Percentiles rank a stretch among this genome's conserved stretches.
Evolutionary conservation across 2,329 filamentous ascomycete species (phyloP).

Genomic region (Fusarium coffeatum): DNA sequence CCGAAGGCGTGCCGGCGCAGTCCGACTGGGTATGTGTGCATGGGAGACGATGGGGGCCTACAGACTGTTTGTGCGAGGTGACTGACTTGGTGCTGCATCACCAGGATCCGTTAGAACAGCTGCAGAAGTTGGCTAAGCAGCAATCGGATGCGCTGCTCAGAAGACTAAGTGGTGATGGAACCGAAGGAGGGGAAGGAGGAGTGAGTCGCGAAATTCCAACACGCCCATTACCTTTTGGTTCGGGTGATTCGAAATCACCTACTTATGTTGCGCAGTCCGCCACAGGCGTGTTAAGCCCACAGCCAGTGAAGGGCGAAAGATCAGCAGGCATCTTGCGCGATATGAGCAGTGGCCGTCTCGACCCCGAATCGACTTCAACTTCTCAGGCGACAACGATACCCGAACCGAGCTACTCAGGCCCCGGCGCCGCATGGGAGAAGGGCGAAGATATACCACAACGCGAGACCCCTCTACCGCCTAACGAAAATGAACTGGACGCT

Average conservation of each 20-base stretch:
- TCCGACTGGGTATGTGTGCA: slow-evolving; percentile 92
- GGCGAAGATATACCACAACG: slow-evolving; percentile 55
- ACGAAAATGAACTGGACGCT: slow-evolving; percentile 56
- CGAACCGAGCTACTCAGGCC: slow-evolving; percentile 62
- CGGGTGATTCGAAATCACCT: slow-evolving; percentile 54
- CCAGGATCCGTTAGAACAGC: slow-evolving; percentile 76
- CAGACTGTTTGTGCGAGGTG: slow-evolving; percentile 66
- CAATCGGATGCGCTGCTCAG: slow-evolving; percentile 72
- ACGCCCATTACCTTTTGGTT: slow-evolving; percentile 65
- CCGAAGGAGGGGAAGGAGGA: slow-evolving; percentile 44
- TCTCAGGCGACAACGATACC: slow-evolving; percentile 48
- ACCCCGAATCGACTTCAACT: slow-evolving; percentile 18
- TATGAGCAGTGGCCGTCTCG: slow-evolving; percentile 43
- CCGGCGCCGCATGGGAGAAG: slow-evolving; percentile 64
- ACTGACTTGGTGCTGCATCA: slow-evolving; percentile 63
- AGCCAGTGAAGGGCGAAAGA: slow-evolving; percentile 56
- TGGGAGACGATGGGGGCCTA: slow-evolving; percentile 60
- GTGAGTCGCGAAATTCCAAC: slow-evolving; percentile 59
- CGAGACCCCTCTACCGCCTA: slow-evolving; percentile 54
- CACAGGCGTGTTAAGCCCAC: slow-evolving; percentile 54
- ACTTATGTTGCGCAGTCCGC: slow-evolving; percentile 46
- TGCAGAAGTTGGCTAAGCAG: slow-evolving; percentile 75
- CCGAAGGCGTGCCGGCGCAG: slow-evolving; percentile 87
- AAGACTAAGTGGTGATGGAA: slow-evolving; percentile 58
- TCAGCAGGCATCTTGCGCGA: slow-evolving; percentile 52